These are phyloP conservation scores for Pyrenophora tritici-repentis DNA, from an alignment of 2,329 filamentous ascomycete species.

Conservation along the genomic window DNA sequence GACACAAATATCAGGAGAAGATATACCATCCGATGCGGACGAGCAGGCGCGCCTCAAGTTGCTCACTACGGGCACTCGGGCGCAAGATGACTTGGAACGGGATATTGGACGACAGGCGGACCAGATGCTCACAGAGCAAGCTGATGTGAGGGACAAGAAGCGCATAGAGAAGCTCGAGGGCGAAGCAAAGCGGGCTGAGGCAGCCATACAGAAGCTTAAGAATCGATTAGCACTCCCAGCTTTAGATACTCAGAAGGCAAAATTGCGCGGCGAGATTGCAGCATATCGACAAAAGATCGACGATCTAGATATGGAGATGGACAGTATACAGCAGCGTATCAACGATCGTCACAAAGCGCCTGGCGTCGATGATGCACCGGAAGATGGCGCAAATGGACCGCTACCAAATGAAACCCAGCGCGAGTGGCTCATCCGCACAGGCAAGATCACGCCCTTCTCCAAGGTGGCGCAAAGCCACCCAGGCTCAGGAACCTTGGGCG, in stretches of 20 bases:
- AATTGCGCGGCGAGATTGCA: conserved; percentile 67
- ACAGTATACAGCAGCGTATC: conserved; percentile 81
- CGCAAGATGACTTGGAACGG: conserved; percentile 88
- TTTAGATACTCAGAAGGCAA: conserved; percentile 61
- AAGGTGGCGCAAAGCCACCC: conserved; percentile 70
- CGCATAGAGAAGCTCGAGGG: conserved; percentile 61
- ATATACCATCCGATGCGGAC: conserved; percentile 41
- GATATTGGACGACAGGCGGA: conserved; percentile 75
- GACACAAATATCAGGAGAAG: conserved; percentile 20
- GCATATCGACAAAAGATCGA: conserved; percentile 69
- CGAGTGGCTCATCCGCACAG: conserved; percentile 90
- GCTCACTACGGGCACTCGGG: conserved; percentile 57
- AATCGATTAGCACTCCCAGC: conserved; percentile 61
- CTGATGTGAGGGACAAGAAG: conserved; percentile 66
- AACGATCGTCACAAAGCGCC: conserved; percentile 69
- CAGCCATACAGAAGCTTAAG: conserved; percentile 65
- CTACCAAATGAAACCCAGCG: conserved; percentile 81
- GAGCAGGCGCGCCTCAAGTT: conserved; percentile 50
- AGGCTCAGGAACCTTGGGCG: conserved; percentile 71
- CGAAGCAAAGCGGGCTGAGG: conserved; percentile 63
- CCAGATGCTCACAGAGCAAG: conserved; percentile 63
- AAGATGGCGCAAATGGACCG: conserved; percentile 60
- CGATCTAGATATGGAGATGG: conserved; percentile 71
- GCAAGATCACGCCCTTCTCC: conserved; percentile 96
- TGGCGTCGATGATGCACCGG: conserved; percentile 49